Base-by-base conservation (phyloP, 108 stramenopile species). In the Conticribra weissflogii region DNA sequence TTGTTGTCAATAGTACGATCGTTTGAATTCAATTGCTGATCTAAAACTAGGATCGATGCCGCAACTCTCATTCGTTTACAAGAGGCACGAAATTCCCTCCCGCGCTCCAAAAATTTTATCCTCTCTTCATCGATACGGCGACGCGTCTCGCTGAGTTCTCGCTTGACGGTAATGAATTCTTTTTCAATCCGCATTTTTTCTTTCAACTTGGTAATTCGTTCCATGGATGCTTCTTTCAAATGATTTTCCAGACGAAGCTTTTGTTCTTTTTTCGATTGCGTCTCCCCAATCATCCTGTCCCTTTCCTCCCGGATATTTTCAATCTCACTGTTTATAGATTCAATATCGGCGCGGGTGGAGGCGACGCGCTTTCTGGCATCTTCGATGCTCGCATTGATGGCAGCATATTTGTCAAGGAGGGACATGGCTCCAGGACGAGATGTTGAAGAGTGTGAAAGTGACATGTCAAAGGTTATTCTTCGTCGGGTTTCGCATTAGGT, bases 401-500 rank as follows among this genome's bases (percentile, higher is more conserved):
- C 41, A 14, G 79, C 67, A 55, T 80, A 80, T 59, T 80, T 80
- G 61, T 80, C 79, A 32, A 80, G 59, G 30, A 80, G 60, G 61
- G 79, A 80, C 79, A 80, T 72, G 41, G 79, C 71, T 14, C 79
- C 79, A 1, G 71, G 66, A 27, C 56, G 64, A n/a, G 62, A 4
- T 2, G 59, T 46, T 17, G 68, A n/a, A 18, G 24, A 54, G 61
- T 25, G 27, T 27, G 46, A 29, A 16, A 49, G 61, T 31, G 24
- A 49, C 64, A 53, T 65, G 52, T n/a, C n/a, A n/a, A n/a, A n/a
- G n/a, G n/a, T n/a, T n/a, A n/a, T n/a, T n/a, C n/a, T n/a, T n/a
- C n/a, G n/a, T n/a, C n/a, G n/a, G n/a, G n/a, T n/a, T n/a, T n/a
- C n/a, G n/a, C n/a, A n/a, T n/a, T n/a, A n/a, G n/a, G n/a, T n/a